phyloP scores from a whole-genome alignment of 495 filamentous ascomycete species.

The Chaetomium cochliodes region DNA sequence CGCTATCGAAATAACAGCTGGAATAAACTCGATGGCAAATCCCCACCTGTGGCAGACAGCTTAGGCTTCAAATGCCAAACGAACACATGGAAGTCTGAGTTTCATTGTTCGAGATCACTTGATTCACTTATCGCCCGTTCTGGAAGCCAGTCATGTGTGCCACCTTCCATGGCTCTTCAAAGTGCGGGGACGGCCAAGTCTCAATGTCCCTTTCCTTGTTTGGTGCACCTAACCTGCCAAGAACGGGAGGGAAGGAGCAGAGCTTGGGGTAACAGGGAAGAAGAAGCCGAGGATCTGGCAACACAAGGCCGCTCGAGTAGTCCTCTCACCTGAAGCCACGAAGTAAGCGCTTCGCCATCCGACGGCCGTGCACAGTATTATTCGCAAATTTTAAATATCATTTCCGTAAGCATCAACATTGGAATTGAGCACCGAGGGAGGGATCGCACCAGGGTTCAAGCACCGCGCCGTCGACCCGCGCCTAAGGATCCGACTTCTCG shows the following conservation, averaged over 20 bases:
- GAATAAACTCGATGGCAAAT: too few relatives aligned
- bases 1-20: too few relatives aligned
- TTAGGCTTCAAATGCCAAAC: neutral
- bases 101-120: neutral
- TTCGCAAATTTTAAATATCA: conserved; percentile 2
- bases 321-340: neutral
- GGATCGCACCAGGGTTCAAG: neutral
- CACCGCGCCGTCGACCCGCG: neutral
- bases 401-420: neutral
- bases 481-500: neutral
- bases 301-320: neutral
- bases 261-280: conserved; percentile 6
- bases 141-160: conserved; percentile 13
- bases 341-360: neutral
- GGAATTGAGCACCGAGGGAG: neutral
- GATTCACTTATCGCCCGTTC: neutral
- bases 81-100: neutral
- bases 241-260: conserved; percentile 8
- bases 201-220: conserved; percentile 4
- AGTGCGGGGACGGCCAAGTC: conserved; percentile 5
- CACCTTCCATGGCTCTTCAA: neutral
- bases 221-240: conserved; percentile 6
- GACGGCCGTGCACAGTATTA: neutral
- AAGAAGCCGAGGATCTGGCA: neutral
- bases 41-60: too few relatives aligned